Percentiles rank a stretch among this genome's conserved stretches.
These are phyloP conservation scores for Gliomastix tumulicola DNA, from an alignment of 2,329 filamentous ascomycete species.

Conservation along the genomic window DNA sequence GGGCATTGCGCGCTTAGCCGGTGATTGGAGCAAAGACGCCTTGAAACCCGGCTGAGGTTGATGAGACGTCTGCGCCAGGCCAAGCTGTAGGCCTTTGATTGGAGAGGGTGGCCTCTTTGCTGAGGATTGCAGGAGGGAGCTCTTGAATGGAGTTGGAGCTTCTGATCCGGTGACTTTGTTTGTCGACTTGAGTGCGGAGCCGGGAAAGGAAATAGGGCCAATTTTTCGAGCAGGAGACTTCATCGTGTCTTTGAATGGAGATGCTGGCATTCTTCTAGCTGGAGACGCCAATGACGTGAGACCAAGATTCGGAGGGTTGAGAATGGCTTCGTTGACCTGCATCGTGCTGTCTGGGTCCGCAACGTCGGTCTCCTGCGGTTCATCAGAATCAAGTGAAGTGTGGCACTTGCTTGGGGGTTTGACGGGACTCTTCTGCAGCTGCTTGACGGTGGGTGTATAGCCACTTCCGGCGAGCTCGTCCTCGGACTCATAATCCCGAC, in stretches of 20 bases:
- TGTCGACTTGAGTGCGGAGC: constrained; percentile 20
- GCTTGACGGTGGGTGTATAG: constrained; percentile 40
- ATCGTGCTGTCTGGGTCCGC: constrained; percentile 8
- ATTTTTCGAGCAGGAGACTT: constrained; percentile 47
- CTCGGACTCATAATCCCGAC: constrained; percentile 43
- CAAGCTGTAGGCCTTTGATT: constrained; percentile 26
- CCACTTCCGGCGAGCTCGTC: constrained; percentile 51
- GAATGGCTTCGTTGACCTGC: constrained; percentile 16
- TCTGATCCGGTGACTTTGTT: constrained; percentile 6
- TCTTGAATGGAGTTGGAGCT: constrained; percentile 23
- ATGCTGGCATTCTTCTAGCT: constrained; percentile 44
- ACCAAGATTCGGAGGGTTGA: constrained; percentile 25
- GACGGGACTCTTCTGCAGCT: constrained; percentile 48
- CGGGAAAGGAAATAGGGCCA: constrained; percentile 18
- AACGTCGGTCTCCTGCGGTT: too few relatives aligned
- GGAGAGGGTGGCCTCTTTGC: constrained; percentile 42
- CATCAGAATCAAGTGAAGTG: too few relatives aligned
- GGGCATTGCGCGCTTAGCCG: constrained; percentile 37
- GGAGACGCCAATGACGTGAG: constrained; percentile 42
- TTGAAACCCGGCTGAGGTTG: constrained; percentile 33
- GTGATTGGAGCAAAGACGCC: constrained; percentile 42
- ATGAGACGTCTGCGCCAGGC: constrained; percentile 14
- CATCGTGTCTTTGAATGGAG: constrained; percentile 47
- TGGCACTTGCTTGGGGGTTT: constrained; percentile 35
- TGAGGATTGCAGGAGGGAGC: constrained; percentile 37